Base-by-base conservation (phyloP, 345 rosid species). In the Firmiana major region DNA sequence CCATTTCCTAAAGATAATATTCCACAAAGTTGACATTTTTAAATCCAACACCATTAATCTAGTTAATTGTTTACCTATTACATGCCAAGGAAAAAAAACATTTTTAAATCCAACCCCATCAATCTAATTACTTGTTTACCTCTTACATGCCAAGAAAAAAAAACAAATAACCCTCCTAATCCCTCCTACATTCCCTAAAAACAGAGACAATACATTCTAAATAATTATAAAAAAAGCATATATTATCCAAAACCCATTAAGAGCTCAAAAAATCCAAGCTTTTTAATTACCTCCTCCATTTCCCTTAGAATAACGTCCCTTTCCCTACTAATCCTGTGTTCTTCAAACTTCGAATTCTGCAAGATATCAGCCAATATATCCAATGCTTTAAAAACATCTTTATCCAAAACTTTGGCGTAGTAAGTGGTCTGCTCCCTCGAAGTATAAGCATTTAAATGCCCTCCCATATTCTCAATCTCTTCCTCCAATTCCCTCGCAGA, bases 391-490 rank as follows among this genome's bases (percentile, higher is more conserved):
- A 82, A 81, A 3, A 94, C 93, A 84, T 92, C 88, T 40, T 89
- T 89, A 43, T 89, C 96, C 96, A 94, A 9, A 19, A 97, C 97
- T 72, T 94, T 94, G 0, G 98, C 98, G 34, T 94, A 94, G 76
- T 97, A 97, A 19, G 97, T 91, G 8, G 99, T 94, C 86, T 94
- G 97, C 77, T 94, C 99, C 86, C 99, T 91, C 9, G 93, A 91
- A 0, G 98, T 97, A 77, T 94, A 94, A 9, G 97, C 97, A 78
- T 94, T 97, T 83, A 97, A 81, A 84, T 94, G 98, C 6, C 98
- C 99, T 1, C 99, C 99, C 88, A 94, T 92, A 69, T 92, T 88
- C 88, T 97, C 99, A 46, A 97, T 89, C 86, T 97, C 98, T 84
- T 92, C 99, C 81, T 92, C 99, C 79, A 91, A 57, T 1, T 83